Conservation (phyloP, 495 filamentous ascomycete genomes). For the Penicillium cosmopolitanum region DNA sequence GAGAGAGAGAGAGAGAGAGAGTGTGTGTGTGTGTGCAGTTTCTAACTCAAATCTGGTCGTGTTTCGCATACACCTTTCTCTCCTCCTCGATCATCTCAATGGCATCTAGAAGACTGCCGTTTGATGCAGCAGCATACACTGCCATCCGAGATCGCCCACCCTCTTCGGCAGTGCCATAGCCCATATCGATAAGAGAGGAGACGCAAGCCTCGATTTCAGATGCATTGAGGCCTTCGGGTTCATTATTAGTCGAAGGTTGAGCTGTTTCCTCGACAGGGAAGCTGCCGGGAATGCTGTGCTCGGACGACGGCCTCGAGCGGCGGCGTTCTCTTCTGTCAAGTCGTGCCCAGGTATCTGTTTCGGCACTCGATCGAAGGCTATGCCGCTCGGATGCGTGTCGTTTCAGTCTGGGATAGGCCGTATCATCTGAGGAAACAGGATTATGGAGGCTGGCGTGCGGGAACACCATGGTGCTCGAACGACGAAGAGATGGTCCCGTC, state of each 20-base stretch:
- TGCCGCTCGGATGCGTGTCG: slow-evolving; percentile 32
- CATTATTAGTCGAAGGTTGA: not conserved
- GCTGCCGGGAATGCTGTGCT: slow-evolving; percentile 32
- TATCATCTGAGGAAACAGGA: not conserved
- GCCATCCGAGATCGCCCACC: slow-evolving; percentile 49
- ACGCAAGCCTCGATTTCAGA: slow-evolving; percentile 50
- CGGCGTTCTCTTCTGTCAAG: slow-evolving; percentile 26
- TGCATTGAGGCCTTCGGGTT: slow-evolving; percentile 10
- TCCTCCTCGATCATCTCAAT: slow-evolving; percentile 64
- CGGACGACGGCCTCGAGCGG: slow-evolving; percentile 16
- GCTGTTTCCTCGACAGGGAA: slow-evolving; percentile 32
- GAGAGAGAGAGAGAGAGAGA: too few species aligned
- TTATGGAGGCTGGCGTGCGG: not conserved
- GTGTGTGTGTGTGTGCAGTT: too few species aligned
- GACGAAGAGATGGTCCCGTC: slow-evolving; percentile 19
- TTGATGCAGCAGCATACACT: slow-evolving; percentile 56
- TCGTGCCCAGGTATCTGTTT: slow-evolving; percentile 24
- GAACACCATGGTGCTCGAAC: slow-evolving; percentile 29
- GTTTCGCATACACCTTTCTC: slow-evolving; percentile 49
- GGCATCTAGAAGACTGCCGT: slow-evolving; percentile 50
- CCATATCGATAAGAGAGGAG: slow-evolving; percentile 48
- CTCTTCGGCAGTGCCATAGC: slow-evolving; percentile 50
- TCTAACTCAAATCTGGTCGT: slow-evolving; percentile 17
- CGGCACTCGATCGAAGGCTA: slow-evolving; percentile 25
- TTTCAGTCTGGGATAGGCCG: slow-evolving; percentile 11